A percentile compares a stretch with the other conserved stretches of the same genome.
These are phyloP conservation scores for Aspergillus kassunensis DNA, from an alignment of 495 filamentous ascomycete species.

Conservation along the genomic window DNA sequence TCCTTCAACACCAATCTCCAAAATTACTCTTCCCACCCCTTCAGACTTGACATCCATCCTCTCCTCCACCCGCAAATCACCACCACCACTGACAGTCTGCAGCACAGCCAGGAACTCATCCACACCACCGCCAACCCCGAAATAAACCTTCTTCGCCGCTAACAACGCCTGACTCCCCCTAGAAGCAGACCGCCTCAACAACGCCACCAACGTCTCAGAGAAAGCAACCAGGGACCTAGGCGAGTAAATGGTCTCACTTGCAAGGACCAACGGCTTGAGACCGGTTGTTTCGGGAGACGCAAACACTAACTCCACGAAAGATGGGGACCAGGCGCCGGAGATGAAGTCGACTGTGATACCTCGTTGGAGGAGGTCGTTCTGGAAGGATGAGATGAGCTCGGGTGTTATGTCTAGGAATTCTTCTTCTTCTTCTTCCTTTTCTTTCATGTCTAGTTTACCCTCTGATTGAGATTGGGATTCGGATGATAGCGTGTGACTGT, in stretches of 20 bases:
- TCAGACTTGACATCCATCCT: conserved; percentile 52
- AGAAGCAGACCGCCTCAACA: conserved; percentile 55
- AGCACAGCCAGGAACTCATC: conserved; percentile 76
- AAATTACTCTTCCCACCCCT: conserved; percentile 45
- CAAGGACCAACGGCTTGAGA: conserved; percentile 57
- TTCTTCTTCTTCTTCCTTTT: conserved; percentile 32
- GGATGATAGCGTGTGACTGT: conserved; percentile 4
- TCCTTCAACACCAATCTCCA: conserved; percentile 30
- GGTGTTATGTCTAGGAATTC: conserved; percentile 73
- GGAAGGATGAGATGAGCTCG: conserved; percentile 59
- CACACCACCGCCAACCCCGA: conserved; percentile 91
- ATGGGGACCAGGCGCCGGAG: conserved; percentile 76
- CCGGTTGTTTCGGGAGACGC: conserved; percentile 8
- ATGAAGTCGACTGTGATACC: conserved; percentile 67
- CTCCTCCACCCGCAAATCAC: conserved; percentile 59
- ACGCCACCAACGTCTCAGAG: conserved; percentile 61
- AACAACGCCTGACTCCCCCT: conserved; percentile 62
- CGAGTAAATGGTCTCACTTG: conserved; percentile 94
- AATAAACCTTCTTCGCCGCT: conserved; percentile 91
- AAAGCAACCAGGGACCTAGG: conserved; percentile 70
- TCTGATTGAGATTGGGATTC: neutral
- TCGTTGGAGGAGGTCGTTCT: conserved; percentile 47
- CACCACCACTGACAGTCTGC: conserved; percentile 46
- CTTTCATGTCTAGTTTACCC: neutral
- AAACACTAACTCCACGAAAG: conserved; percentile 58